phyloP scores from a whole-genome alignment of 108 stramenopile species.

The Discostella stelligeroides region DNA sequence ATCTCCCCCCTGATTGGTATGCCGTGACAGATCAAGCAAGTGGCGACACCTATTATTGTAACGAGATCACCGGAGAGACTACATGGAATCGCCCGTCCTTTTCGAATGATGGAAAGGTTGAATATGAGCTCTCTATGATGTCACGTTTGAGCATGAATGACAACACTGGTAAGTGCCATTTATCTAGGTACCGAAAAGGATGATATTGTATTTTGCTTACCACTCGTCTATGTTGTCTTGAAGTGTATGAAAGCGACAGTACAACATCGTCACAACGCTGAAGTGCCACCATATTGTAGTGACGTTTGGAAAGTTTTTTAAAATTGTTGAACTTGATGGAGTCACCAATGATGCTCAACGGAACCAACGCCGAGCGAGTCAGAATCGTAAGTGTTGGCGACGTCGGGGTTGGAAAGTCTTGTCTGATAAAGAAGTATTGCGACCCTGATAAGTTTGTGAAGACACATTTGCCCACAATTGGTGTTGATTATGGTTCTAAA shows the following conservation, averaged over 20 bases:
- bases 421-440: conserved; percentile 83
- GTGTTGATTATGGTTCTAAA: conserved; percentile 87
- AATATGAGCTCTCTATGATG: not conserved
- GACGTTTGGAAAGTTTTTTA: too few species aligned
- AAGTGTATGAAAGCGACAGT: conserved; percentile 9
- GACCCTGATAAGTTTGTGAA: conserved; percentile 65
- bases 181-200: too few species aligned
- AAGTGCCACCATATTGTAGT: too few species aligned
- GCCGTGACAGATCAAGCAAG: conserved; percentile 32
- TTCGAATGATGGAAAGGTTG: not conserved
- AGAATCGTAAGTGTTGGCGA: conserved; percentile 72
- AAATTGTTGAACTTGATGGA: too few species aligned
- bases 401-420: conserved; percentile 67
- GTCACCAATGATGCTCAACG: too few species aligned
- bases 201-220: too few species aligned
- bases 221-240: too few species aligned
- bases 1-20: conserved; percentile 52
- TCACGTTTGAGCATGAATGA: conserved; percentile 8
- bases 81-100: conserved; percentile 35
- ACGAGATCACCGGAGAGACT: conserved; percentile 44
- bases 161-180: too few species aligned
- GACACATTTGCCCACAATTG: conserved; percentile 78
- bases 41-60: conserved; percentile 58
- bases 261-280: not conserved
- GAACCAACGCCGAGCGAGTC: too few species aligned